Evolutionary conservation across 2,329 filamentous ascomycete species (phyloP), one percentile per base, ranked within the genome.

Genomic region (Diaporthe helianthi): DNA sequence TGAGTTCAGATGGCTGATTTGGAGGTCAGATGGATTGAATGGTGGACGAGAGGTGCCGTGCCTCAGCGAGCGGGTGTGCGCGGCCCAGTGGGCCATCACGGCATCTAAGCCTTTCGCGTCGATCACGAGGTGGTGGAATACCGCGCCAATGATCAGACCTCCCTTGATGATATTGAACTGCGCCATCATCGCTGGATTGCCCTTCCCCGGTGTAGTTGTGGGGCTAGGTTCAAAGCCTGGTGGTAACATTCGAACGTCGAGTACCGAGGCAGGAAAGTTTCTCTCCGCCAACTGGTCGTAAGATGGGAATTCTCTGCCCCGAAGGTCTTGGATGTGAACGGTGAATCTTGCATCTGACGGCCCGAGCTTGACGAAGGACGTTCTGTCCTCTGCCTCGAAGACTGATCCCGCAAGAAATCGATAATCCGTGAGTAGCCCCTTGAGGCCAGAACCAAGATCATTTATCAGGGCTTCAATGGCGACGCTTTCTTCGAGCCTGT

Each of bases 241-340:
- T 17, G 63, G 63, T 12, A 66, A 36, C 63, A 66, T 54, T 17
- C 63, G 47, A 24, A 9, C 19, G 19, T 66, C 63, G 15, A 66
- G 26, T 6, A 54, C 63, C 17, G 63, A 46, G 4, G 29, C 63
- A n/a, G 63, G 63, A 29, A 66, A 66, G 33, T 66, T 38, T 3
- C 49, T 49, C 36, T 53, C 8, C 17, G 24, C 49, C 36, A 66
- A 13, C 8, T 53, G 2, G 1, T 46, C 33, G 26, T 44, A 55
- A 2, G 31, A 38, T n/a, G 33, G 51, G 4, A 66, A 66, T 22
- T 55, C 26, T 13, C 3, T 19, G 4, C 5, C 8, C 9, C 24
- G 54, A 2, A 33, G 47, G 29, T 66, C 63, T n/a, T 66, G 24
- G 49, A 66, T 29, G 33, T 66, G 49, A 3, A 66, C 63, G 1